Base-by-base conservation (phyloP, 106 monocot genomes). In the Dioscorea zingiberensis region DNA sequence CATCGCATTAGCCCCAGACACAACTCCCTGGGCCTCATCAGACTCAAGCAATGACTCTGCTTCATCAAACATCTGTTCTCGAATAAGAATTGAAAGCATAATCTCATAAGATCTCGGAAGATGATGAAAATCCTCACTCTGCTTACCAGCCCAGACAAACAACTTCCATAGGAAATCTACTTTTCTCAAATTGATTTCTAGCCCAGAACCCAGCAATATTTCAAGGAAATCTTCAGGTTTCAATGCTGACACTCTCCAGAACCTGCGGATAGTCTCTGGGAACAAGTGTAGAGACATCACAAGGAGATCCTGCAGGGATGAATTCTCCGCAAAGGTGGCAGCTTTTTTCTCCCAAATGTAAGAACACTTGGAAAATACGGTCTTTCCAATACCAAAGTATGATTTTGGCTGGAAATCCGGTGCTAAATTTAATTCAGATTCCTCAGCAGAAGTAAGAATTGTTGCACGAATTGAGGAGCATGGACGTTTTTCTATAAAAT, bases 261-360 rank as follows among this genome's bases (percentile, higher is more conserved):
- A 92, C 13, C 70, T 74, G 63, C 97, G 97, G 21, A 74, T 69
- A 48, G 65, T 76, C 63, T 80, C 85, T 12, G 92, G 97, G 4
- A 79, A 83, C 27, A 88, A 57, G 60, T 76, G 19, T 22, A 77
- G 24, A 53, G 78, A 71, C 48, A 32, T 23, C 72, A 54, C 83
- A 46, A 97, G 63, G 23, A 86, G 63, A 61, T 82, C 83, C 21
- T 79, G 84, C 51, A 88, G 38, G 45, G 72, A 67, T 53, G 47
- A 70, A n/a, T 59, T 72, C 26, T 78, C 48, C n/a, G 54, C 18
- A 57, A 63, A 70, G 49, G 53, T 55, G 27, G 66, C 82, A 26
- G 45, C 56, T 63, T 78, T 72, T 48, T 53, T 71, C 69, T 69
- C 59, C 72, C 77, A 82, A 48, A 79, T 48, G 68, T 76, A 38